Percentiles rank a stretch among this genome's conserved stretches.
Conservation (phyloP, 257 asterid genomes). For the Handroanthus guayacan region DNA sequence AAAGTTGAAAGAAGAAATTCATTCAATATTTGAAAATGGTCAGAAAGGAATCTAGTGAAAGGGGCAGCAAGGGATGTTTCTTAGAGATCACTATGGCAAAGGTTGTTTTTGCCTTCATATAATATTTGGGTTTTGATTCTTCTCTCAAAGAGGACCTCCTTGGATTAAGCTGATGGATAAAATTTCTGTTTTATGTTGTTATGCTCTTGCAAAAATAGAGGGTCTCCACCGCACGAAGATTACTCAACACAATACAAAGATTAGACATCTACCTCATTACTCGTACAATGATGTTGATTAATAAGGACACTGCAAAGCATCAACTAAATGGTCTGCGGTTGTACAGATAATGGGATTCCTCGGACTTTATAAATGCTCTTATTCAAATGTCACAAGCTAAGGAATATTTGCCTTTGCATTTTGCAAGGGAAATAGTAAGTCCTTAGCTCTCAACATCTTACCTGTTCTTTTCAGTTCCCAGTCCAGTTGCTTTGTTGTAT, state of each 20-base stretch:
- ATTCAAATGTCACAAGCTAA: not conserved
- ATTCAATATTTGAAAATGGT: conserved; percentile 14
- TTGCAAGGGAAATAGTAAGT: not conserved
- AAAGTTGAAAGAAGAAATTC: conserved; percentile 16
- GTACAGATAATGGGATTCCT: not conserved
- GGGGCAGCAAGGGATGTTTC: not conserved
- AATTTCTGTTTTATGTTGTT: not conserved
- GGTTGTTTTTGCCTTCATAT: not conserved
- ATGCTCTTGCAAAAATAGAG: not conserved
- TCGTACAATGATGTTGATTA: not conserved
- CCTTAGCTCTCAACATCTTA: not conserved
- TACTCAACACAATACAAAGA: not conserved
- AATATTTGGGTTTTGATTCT: conserved; percentile 7
- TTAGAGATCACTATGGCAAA: not conserved
- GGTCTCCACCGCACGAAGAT: not conserved
- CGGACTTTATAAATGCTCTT: not conserved
- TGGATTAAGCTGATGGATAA: not conserved
- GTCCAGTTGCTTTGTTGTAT: not conserved
- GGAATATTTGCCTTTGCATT: not conserved
- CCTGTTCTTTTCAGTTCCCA: not conserved
- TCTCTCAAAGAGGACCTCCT: not conserved
- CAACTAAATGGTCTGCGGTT: not conserved
- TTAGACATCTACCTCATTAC: not conserved
- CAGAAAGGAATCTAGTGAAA: not conserved
- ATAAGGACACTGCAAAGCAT: not conserved